Base-by-base conservation (phyloP, 2,329 filamentous ascomycete genomes). In the Botrytis sinoallii region DNA sequence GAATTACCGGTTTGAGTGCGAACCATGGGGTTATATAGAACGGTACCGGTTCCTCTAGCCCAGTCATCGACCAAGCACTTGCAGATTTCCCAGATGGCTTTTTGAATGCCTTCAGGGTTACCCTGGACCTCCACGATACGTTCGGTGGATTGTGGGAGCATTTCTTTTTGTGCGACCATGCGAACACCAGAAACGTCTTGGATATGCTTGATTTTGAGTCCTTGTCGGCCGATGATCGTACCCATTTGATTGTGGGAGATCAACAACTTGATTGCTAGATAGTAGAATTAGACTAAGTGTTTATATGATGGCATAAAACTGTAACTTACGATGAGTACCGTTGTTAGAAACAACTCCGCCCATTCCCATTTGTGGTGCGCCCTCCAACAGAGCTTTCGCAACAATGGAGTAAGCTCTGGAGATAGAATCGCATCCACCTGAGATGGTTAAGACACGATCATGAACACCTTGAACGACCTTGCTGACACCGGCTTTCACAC, bases 221-320 rank as follows among this genome's bases (percentile, higher is more conserved):
- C 96, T 83, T 97, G 93, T 77, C 94, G 91, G 80, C 96, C 96
- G 82, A 99, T 99, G 85, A 99, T 98, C 80, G 96, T 99, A 76
- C 96, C 96, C 96, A 99, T 99, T 85, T 99, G 96, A 84, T 98
- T 98, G 86, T 99, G 95, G 48, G 96, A 99, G 84, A 99, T 98
- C 82, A 99, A 91, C 46, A 99, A 91, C 82, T 97, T 97, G 83
- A 99, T 93, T 75, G 96, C 96, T 99, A 78, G 35, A 75, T 35
- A 71, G 22, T 67, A 59, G 67, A 20, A 38, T 74, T 73, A 59
- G 46, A 46, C 74, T 22, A 73, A 66, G 42, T 9, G 46, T 20
- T 65, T 35, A 32, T n/a, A 18, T 20, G 0, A 16, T 4, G 32
- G 7, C 20, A 71, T 55, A 2, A 2, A 64, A 57, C 38, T 29